Evolutionary conservation across 2,329 filamentous ascomycete species (phyloP).

Genomic region (Microsporum audouinii): DNA sequence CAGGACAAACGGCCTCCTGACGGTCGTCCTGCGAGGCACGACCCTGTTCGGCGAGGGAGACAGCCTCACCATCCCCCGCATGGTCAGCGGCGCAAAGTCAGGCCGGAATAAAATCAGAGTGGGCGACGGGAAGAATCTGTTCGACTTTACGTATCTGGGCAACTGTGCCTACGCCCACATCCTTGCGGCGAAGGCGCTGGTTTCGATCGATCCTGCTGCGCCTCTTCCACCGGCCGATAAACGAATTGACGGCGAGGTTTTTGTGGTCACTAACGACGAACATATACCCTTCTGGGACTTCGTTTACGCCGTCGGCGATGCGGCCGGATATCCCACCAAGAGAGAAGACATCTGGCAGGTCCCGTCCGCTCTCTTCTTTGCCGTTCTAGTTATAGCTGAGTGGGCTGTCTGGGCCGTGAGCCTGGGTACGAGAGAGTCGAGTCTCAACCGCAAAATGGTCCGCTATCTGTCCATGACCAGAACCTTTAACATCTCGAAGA

Average conservation of each 20-base stretch:
- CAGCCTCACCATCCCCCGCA: constrained; percentile 10
- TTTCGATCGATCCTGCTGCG: constrained; percentile 40
- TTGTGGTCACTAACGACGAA: constrained; percentile 70
- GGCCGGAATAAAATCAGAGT: constrained; percentile 61
- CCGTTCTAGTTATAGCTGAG: background rate
- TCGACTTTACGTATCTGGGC: constrained; percentile 50
- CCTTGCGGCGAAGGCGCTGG: constrained; percentile 57
- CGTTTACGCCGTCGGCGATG: constrained; percentile 34
- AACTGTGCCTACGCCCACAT: constrained; percentile 63
- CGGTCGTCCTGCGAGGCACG: constrained; percentile 61
- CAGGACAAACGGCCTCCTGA: constrained; percentile 40
- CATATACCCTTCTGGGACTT: constrained; percentile 82
- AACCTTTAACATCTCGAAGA: background rate
- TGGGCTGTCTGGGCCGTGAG: background rate
- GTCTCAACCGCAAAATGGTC: background rate
- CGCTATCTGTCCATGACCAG: background rate
- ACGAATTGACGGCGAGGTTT: constrained; percentile 61
- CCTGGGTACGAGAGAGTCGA: background rate
- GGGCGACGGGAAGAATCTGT: constrained; percentile 50
- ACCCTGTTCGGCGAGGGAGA: constrained; percentile 79
- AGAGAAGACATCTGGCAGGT: background rate
- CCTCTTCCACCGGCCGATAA: constrained; percentile 32
- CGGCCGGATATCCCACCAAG: background rate
- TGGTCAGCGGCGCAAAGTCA: constrained; percentile 49
- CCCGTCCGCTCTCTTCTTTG: background rate